Base-by-base conservation (phyloP, 2,329 filamentous ascomycete genomes). In the Sporothrix phasma region DNA sequence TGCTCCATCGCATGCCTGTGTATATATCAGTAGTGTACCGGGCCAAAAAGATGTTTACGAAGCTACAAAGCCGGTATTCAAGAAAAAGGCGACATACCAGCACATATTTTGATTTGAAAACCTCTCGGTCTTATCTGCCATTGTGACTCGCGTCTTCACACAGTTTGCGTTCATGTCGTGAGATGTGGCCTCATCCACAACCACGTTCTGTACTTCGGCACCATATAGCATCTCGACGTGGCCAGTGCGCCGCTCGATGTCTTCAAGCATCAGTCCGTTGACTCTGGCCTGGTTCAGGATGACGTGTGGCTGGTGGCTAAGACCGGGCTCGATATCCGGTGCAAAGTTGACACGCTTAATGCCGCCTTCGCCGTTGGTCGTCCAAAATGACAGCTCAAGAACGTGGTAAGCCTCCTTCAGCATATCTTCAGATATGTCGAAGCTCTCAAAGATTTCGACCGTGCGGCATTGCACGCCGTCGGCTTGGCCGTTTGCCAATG, bases 381-480 rank as follows among this genome's bases (percentile, higher is more conserved):
- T 76, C 83, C 83, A 86, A 66, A 86, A 85, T 1, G 78, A 77
- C 3, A 84, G 74, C 71, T 86, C 84, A 19, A 81, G 72, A 7
- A 84, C 78, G 69, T 85, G 83, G 63, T 81, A 85, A 0, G 82
- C 77, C 66, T 85, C 82, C 26, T 76, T 75, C 29, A 85, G 75
- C n/a, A 86, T 73, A 19, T 78, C 73, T 51, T 83, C 80, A 1
- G 78, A 75, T 0, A 86, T 76, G 0, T 77, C 80, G 19, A 86
- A 82, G 43, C 79, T 82, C 68, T 86, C 82, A 54, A 85, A 83
- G 17, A 86, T 78, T 69, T 86, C 84, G 6, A 85, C 81, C 0
- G 82, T 84, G 0, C 82, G 81, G 64, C 80, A 81, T 71, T 85
- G 82, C 10, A 85, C 81, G 0, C 83, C 82, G 64, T 88, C 85